These are phyloP conservation scores for Cladosporium sp. DNA, from an alignment of 2,329 filamentous ascomycete genomes.

Conservation along the genomic window DNA sequence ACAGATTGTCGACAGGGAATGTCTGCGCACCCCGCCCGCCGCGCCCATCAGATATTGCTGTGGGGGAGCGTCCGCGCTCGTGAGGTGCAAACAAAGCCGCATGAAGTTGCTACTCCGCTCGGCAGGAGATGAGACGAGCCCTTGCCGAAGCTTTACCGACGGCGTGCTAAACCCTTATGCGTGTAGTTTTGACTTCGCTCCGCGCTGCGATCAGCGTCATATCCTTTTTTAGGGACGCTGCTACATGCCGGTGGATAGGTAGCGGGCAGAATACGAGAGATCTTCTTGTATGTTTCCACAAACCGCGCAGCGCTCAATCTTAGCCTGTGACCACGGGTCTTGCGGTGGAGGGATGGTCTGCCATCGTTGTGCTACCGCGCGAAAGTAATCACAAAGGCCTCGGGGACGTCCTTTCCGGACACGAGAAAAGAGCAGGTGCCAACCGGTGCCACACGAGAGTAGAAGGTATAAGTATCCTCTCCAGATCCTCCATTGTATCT, in stretches of 20 bases:
- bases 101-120: constrained; percentile 1
- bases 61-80: too few relatives aligned
- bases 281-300: constrained; percentile 1
- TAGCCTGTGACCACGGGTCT: neutral
- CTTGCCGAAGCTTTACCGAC: constrained; percentile 1
- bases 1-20: neutral
- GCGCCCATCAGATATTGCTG: neutral
- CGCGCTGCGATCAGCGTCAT: neutral
- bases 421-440: neutral
- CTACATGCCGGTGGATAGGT: neutral
- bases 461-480: constrained; percentile 8
- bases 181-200: too few relatives aligned
- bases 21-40: constrained; percentile 9
- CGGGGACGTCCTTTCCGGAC: constrained; percentile 1
- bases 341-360: constrained; percentile 1
- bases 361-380: neutral
- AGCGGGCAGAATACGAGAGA: constrained; percentile 9
- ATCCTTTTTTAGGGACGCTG: constrained; percentile 8
- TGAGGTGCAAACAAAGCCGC: neutral
- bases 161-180: too few relatives aligned
- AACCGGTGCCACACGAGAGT: neutral
- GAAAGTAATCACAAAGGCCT: neutral
- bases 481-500: neutral
- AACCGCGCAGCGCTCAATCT: neutral
- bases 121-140: neutral